Percentiles rank a stretch among this genome's conserved stretches.
Evolutionary conservation across 768 basidiomycete genomes (phyloP).

Genomic region (Daedaleopsis nitida): DNA sequence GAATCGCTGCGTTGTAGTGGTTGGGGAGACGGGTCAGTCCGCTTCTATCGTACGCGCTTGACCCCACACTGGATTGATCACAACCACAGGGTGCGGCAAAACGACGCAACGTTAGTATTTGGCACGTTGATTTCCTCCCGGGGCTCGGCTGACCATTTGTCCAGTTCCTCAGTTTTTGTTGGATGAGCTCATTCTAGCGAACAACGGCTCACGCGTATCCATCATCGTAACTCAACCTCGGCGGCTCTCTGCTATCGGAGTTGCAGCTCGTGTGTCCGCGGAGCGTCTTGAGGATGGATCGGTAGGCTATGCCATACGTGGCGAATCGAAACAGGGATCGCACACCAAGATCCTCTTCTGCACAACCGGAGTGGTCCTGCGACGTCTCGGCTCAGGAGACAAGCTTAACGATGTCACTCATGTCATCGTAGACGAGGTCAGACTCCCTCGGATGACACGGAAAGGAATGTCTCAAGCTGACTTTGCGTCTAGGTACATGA

Average conservation of each 20-base stretch:
- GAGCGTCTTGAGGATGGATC: conserved; percentile 78
- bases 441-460: conserved; percentile 9
- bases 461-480: not conserved
- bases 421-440: conserved; percentile 88
- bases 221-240: conserved; percentile 92
- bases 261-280: conserved; percentile 82
- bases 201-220: conserved; percentile 62
- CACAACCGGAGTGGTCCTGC: conserved; percentile 90
- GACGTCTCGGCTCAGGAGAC: conserved; percentile 76
- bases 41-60: not conserved
- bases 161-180: conserved; percentile 88
- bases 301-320: conserved; percentile 88
- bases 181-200: conserved; percentile 71
- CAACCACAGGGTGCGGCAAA: conserved; percentile 74
- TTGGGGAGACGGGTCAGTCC: conserved; percentile 81
- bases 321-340: conserved; percentile 69
- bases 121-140: not conserved
- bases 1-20: conserved; percentile 76
- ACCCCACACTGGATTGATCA: not conserved
- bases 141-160: not conserved
- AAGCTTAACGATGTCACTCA: conserved; percentile 73
- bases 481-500: conserved; percentile 72
- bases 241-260: conserved; percentile 84
- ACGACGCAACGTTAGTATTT: conserved; percentile 72
- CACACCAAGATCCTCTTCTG: conserved; percentile 84